Evolutionary conservation across 306 rosid genomes (phyloP).

Genomic region (Castanea sativa): DNA sequence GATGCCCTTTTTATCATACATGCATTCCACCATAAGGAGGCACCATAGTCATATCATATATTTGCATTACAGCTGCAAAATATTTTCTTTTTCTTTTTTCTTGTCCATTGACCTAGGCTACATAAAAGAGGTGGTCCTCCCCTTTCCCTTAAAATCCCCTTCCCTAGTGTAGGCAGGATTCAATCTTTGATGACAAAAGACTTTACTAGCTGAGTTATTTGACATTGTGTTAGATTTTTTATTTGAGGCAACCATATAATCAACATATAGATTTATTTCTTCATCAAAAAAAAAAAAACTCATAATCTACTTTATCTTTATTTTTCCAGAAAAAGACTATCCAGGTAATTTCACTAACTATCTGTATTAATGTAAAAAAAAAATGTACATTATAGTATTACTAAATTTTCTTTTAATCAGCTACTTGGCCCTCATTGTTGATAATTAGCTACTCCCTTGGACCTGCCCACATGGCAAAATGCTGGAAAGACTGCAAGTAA

Average conservation of each 20-base stretch:
- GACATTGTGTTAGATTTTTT: background rate
- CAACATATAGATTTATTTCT: background rate
- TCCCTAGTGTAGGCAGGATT: background rate
- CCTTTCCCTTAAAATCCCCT: too few species aligned
- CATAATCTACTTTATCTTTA: background rate
- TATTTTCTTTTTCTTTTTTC: background rate
- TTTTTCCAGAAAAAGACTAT: background rate
- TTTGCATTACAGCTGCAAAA: background rate
- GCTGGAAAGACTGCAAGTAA: conserved; percentile 5
- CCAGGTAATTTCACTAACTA: background rate
- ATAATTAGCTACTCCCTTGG: background rate
- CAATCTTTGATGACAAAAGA: background rate
- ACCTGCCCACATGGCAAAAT: background rate
- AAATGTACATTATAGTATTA: background rate
- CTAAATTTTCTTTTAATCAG: background rate
- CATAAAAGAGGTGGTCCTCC: background rate
- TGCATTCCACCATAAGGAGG: background rate
- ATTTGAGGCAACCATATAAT: background rate
- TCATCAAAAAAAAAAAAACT: background rate
- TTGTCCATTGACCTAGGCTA: background rate
- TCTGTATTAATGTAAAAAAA: background rate
- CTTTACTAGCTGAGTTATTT: background rate
- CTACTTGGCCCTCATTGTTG: background rate
- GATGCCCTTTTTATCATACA: background rate
- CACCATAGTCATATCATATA: background rate